A percentile compares a stretch with the other conserved stretches of the same genome.
Conservation (phyloP, 2,329 filamentous ascomycete species). For the Parasarocladium wereldwijsianum region DNA sequence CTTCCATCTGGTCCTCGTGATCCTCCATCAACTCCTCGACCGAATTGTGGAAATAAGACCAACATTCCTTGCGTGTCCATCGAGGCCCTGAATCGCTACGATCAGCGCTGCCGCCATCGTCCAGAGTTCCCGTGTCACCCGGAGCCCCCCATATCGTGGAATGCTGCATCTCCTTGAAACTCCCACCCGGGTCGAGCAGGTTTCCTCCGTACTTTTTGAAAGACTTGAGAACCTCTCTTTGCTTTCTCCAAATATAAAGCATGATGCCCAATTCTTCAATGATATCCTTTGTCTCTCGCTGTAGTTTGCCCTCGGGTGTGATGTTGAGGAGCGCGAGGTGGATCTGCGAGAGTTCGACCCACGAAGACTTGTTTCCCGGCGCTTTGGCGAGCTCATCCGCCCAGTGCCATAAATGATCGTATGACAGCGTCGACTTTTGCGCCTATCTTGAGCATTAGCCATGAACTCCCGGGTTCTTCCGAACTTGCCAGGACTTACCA, state of each 20-base stretch:
- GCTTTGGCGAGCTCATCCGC: not conserved
- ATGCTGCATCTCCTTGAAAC: not conserved
- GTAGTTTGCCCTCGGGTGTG: constrained; percentile 24
- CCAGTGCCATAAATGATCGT: constrained; percentile 19
- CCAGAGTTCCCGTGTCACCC: not conserved
- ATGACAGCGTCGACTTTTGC: constrained; percentile 22
- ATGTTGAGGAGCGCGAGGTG: constrained; percentile 19
- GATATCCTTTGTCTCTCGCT: constrained; percentile 30
- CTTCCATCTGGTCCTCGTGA: not conserved
- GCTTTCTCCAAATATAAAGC: constrained; percentile 21
- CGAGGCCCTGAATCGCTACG: too few species aligned
- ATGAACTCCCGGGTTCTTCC: not conserved
- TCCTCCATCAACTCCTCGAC: not conserved
- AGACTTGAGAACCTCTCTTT: constrained; percentile 15
- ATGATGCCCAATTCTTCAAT: constrained; percentile 33
- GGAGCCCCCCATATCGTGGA: not conserved
- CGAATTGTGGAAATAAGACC: too few species aligned
- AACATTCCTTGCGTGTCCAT: too few species aligned
- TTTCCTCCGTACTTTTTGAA: constrained; percentile 11
- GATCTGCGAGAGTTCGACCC: constrained; percentile 11
- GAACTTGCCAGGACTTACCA: constrained; percentile 16
- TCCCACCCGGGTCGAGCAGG: constrained; percentile 3
- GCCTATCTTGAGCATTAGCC: constrained; percentile 12
- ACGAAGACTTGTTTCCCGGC: not conserved
- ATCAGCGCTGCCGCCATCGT: not conserved